A percentile compares a stretch with the other conserved stretches of the same genome.
phyloP scores from a whole-genome alignment of 495 filamentous ascomycete species.

The Penicillium manginii region DNA sequence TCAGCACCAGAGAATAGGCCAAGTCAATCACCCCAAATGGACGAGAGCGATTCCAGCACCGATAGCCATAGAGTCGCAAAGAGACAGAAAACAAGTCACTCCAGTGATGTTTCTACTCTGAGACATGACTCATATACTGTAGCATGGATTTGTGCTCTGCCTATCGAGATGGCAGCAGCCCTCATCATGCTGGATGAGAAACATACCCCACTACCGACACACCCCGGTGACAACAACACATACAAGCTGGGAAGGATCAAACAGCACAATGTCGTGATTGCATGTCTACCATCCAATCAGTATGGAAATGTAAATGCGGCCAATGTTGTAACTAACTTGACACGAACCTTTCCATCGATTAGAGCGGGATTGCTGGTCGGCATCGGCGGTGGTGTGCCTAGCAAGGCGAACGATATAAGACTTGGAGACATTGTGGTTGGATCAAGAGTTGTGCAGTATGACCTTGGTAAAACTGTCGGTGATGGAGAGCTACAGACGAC shows the following conservation, averaged over 20 bases:
- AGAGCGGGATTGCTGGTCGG: conserved; percentile 39
- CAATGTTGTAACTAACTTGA: conserved; percentile 23
- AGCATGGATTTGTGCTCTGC: conserved; percentile 42
- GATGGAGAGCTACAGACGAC: conserved; percentile 22
- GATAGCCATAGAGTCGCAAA: too few species aligned
- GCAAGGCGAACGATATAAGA: conserved; percentile 22
- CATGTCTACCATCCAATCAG: conserved; percentile 39
- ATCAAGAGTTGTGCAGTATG: conserved; percentile 47
- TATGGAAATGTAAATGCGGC: conserved; percentile 30
- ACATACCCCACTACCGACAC: conserved; percentile 21
- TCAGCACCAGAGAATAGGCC: too few species aligned
- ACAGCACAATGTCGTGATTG: conserved; percentile 50
- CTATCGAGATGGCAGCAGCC: conserved; percentile 40
- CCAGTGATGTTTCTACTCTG: neutral
- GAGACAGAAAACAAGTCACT: too few species aligned
- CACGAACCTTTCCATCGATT: conserved; percentile 28
- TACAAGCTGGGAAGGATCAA: conserved; percentile 37
- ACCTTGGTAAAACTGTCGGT: conserved; percentile 40
- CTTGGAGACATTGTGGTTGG: conserved; percentile 40
- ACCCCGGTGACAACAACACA: conserved; percentile 29
- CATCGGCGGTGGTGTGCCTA: conserved; percentile 34
- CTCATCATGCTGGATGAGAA: conserved; percentile 34
- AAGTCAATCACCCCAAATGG: too few species aligned
- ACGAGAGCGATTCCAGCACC: too few species aligned
- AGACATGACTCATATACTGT: conserved; percentile 34